Conservation (phyloP, 768 basidiomycete genomes). For the Pleurotus tuber-regium region DNA sequence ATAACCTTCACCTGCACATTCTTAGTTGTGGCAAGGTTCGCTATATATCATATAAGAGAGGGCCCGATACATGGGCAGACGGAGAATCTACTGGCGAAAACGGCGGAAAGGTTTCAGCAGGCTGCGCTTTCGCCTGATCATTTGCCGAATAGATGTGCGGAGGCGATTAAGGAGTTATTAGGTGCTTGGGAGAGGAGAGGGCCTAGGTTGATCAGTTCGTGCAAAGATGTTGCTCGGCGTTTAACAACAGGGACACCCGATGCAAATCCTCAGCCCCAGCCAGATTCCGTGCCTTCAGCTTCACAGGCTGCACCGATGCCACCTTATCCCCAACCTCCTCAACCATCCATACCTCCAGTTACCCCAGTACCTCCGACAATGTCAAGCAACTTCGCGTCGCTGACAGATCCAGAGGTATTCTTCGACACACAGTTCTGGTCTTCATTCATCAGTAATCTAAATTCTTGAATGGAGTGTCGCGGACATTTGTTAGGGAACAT, state of each 20-base stretch:
- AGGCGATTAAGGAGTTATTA: slow-evolving; percentile 33
- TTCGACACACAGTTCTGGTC: slow-evolving; percentile 43
- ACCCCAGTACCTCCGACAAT: background rate
- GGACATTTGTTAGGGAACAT: background rate
- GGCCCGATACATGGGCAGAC: slow-evolving; percentile 35
- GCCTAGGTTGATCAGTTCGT: slow-evolving; percentile 10
- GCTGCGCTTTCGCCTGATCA: slow-evolving; percentile 38
- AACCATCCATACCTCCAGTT: background rate
- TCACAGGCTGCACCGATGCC: background rate
- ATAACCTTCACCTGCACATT: slow-evolving; percentile 39
- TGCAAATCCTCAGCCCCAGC: background rate
- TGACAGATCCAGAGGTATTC: slow-evolving; percentile 31
- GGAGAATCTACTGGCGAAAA: slow-evolving; percentile 32
- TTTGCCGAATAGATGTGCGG: slow-evolving; percentile 38
- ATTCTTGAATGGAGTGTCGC: background rate
- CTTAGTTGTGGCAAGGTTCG: slow-evolving; percentile 42
- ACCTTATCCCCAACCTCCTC: background rate
- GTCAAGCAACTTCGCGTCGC: background rate
- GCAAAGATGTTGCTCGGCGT: background rate
- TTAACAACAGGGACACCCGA: background rate
- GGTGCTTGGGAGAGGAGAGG: slow-evolving; percentile 25
- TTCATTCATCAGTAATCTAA: slow-evolving; percentile 35
- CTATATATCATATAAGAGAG: slow-evolving; percentile 30
- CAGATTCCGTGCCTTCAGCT: background rate
- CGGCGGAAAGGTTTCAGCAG: slow-evolving; percentile 29